These are phyloP conservation scores for Ustilago xerochloae DNA, from an alignment of 1,284 basidiomycete species.

Conservation along the genomic window DNA sequence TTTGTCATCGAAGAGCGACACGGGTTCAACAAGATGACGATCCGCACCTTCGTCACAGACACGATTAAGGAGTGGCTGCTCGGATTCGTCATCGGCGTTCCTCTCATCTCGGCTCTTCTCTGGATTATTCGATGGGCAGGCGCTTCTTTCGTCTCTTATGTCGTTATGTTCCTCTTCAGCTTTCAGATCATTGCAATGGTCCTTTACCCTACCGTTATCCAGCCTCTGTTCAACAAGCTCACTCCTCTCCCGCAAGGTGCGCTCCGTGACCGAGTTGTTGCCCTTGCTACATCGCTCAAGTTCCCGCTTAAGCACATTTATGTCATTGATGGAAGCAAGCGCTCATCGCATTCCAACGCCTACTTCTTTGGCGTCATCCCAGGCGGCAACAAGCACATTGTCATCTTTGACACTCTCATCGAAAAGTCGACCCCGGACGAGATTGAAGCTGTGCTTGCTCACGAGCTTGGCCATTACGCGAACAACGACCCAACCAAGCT, in stretches of 20 bases:
- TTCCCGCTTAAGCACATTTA: conserved; percentile 96
- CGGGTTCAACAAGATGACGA: conserved; percentile 95
- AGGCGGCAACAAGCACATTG: conserved; percentile 72
- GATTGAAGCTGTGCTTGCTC: conserved; percentile 72
- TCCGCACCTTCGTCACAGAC: conserved; percentile 76
- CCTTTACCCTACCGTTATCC: conserved; percentile 77
- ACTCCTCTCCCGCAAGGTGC: conserved; percentile 76
- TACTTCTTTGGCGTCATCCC: conserved; percentile 68
- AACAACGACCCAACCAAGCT: conserved; percentile 86
- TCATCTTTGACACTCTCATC: conserved; percentile 96
- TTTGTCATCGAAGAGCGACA: conserved; percentile 95
- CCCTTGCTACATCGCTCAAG: conserved; percentile 72
- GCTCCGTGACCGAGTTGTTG: conserved; percentile 60
- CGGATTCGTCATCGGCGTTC: conserved; percentile 81
- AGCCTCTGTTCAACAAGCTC: conserved; percentile 96
- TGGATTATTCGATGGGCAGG: conserved; percentile 93
- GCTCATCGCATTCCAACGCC: conserved; percentile 92
- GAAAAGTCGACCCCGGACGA: conserved; percentile 82
- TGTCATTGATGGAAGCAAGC: conserved; percentile 95
- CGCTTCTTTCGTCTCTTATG: conserved; percentile 62
- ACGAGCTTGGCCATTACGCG: conserved; percentile 80
- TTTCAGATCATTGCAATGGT: conserved; percentile 78
- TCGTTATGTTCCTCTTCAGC: conserved; percentile 65
- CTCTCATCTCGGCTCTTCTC: conserved; percentile 86
- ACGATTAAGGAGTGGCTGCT: conserved; percentile 82